Evolutionary conservation across 257 asterid genomes (phyloP).

Genomic region (Capsicum pubescens): DNA sequence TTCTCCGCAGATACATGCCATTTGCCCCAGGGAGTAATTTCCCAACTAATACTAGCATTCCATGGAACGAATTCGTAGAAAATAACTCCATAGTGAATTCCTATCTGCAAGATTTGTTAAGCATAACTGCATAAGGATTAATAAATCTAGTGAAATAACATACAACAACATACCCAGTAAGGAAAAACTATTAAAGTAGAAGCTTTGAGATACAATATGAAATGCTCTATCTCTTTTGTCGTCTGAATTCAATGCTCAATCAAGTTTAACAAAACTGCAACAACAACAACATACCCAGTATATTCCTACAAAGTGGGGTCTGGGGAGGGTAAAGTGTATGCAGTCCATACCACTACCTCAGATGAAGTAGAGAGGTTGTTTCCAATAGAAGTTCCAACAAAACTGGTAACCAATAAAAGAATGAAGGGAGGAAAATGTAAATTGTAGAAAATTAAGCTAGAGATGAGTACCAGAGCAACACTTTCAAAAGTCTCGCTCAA

Average conservation of each 20-base stretch:
- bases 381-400: not conserved
- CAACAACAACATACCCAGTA: not conserved
- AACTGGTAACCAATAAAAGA: not conserved
- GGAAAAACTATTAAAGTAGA: conserved; percentile 15
- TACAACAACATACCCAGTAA: not conserved
- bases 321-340: too few species aligned
- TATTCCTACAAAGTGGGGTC: too few species aligned
- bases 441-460: not conserved
- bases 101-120: conserved; percentile 63
- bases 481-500: conserved; percentile 69
- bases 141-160: conserved; percentile 4
- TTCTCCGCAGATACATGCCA: conserved; percentile 86
- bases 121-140: not conserved
- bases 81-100: conserved; percentile 78
- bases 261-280: not conserved
- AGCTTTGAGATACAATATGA: not conserved
- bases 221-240: not conserved
- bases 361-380: too few species aligned
- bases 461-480: conserved; percentile 80
- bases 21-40: conserved; percentile 82
- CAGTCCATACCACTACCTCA: too few species aligned
- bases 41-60: conserved; percentile 91
- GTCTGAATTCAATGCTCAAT: not conserved
- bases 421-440: not conserved
- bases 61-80: conserved; percentile 92